Conservation (phyloP, 2,329 filamentous ascomycete genomes). For the Calonectria leucothoes region DNA sequence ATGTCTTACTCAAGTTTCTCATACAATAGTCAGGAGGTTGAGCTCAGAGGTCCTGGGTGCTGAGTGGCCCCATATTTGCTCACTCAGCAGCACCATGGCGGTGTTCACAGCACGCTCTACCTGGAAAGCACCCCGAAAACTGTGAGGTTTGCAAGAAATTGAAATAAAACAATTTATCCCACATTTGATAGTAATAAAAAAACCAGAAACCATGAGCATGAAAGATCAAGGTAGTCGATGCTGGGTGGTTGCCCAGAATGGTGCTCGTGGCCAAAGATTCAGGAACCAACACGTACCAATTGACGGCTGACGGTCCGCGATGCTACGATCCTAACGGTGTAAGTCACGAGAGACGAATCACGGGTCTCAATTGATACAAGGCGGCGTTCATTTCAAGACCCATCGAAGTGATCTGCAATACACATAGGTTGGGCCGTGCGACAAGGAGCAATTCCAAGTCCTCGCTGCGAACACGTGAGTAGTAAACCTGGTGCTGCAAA, state of each 20-base stretch:
- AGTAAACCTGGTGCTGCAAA: neutral
- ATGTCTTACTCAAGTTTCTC: neutral
- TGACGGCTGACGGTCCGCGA: neutral
- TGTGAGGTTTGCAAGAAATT: neutral
- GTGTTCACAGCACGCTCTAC: neutral
- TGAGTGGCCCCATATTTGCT: neutral
- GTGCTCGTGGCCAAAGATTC: neutral
- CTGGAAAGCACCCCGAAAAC: neutral
- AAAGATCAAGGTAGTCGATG: neutral
- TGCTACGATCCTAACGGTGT: neutral
- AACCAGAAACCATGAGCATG: neutral
- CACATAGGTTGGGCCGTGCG: neutral
- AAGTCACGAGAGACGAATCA: neutral
- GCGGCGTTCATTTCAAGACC: neutral
- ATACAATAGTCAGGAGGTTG: neutral
- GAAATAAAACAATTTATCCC: too few species aligned
- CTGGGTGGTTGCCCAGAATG: neutral
- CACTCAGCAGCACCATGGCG: neutral
- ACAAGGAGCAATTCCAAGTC: neutral
- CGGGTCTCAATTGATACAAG: neutral
- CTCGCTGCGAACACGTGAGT: neutral
- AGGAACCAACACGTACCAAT: neutral
- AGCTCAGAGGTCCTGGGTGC: neutral
- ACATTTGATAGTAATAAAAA: neutral
- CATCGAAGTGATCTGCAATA: neutral